phyloP scores from a whole-genome alignment of 495 filamentous ascomycete genomes.

The Neurospora sp. region DNA sequence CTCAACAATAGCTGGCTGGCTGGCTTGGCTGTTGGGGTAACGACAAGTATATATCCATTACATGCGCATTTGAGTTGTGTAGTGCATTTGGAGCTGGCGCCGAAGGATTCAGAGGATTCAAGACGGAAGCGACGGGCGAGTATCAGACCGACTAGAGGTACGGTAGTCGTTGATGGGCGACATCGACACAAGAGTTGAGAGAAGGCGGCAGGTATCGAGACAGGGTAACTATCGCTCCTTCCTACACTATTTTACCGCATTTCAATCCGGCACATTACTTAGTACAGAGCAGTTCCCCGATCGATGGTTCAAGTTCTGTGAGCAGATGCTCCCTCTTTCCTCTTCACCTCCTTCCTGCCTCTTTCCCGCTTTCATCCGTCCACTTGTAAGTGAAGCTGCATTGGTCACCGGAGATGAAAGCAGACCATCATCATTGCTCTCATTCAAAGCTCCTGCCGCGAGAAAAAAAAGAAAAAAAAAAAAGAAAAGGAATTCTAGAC shows the following conservation, averaged over 20 bases:
- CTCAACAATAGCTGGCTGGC: neutral
- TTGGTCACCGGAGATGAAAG: too few species aligned
- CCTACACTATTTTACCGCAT: too few species aligned
- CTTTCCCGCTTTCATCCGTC: neutral
- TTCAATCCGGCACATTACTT: too few species aligned
- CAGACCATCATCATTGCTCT: neutral
- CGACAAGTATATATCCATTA: neutral
- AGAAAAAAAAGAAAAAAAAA: too few species aligned
- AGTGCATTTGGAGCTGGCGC: neutral
- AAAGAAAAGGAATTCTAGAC: neutral
- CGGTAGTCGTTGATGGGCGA: too few species aligned
- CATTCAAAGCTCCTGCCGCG: neutral
- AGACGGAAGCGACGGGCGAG: neutral
- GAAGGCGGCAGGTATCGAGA: too few species aligned
- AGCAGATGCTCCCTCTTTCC: neutral
- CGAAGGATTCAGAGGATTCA: neutral
- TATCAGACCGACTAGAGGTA: too few species aligned
- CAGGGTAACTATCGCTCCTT: too few species aligned
- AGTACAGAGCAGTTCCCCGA: too few species aligned
- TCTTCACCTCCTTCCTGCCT: neutral
- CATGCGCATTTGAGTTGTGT: neutral
- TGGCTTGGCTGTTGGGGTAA: neutral
- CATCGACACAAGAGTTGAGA: neutral
- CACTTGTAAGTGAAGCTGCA: neutral
- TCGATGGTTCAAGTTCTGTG: too few species aligned